Percentiles rank a stretch among this genome's conserved stretches.
These are phyloP conservation scores for Drosera spatulata DNA, from an alignment of 179 eudicot species.

Conservation along the genomic window DNA sequence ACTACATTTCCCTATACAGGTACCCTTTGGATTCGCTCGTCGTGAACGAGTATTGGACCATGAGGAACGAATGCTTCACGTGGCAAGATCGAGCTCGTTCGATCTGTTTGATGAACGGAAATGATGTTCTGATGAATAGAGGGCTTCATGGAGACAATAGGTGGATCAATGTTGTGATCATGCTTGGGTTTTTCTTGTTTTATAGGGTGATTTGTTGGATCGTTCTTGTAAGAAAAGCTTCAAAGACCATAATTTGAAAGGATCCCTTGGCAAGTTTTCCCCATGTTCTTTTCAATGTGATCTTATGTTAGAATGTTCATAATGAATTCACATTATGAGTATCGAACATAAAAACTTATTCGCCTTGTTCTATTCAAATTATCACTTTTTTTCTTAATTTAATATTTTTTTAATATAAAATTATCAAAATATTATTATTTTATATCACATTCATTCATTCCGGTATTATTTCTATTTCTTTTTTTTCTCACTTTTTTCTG, in stretches of 20 bases:
- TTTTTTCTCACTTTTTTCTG: too few relatives aligned
- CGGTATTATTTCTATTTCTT: too few relatives aligned
- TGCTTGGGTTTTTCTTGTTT: constrained; percentile 71
- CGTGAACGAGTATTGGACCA: constrained; percentile 80
- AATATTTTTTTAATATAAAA: too few relatives aligned
- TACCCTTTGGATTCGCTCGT: constrained; percentile 78
- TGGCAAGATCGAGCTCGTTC: constrained; percentile 14
- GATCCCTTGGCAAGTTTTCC: too few relatives aligned
- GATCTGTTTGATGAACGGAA: constrained; percentile 57
- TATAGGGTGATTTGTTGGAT: constrained; percentile 76
- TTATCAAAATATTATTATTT: too few relatives aligned
- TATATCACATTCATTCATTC: too few relatives aligned
- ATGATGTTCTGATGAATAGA: constrained; percentile 58
- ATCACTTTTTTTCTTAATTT: too few relatives aligned
- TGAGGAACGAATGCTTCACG: constrained; percentile 53
- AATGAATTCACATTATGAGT: too few relatives aligned
- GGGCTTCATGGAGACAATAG: constrained; percentile 71
- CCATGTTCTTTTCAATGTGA: too few relatives aligned
- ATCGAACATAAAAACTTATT: too few relatives aligned
- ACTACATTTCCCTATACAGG: constrained; percentile 76
- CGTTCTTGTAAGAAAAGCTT: constrained; percentile 56
- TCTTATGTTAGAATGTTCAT: too few relatives aligned
- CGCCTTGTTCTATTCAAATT: too few relatives aligned
- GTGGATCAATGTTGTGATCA: constrained; percentile 79
- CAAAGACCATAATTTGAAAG: constrained; percentile 46